Evolutionary conservation across 345 rosid genomes (phyloP).

Genomic region (Euphorbia tirucalli): DNA sequence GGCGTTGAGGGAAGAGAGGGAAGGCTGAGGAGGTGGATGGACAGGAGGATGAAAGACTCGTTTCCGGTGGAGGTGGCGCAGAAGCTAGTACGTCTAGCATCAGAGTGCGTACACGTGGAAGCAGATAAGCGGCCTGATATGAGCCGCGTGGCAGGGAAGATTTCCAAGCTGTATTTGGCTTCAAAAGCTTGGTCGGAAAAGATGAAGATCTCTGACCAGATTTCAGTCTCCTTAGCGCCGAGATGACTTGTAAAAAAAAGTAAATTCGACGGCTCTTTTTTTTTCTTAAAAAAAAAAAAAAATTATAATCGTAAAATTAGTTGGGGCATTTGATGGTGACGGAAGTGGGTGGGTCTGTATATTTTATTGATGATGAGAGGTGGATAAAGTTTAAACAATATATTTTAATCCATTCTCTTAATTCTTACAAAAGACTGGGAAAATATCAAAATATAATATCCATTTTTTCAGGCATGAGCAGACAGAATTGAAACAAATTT

Average conservation of each 20-base stretch:
- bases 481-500: no score
- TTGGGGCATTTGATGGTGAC: neutral
- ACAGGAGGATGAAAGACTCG: constrained; percentile 67
- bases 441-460: no score
- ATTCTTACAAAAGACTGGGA: no score
- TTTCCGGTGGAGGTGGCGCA: constrained; percentile 69
- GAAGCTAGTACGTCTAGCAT: constrained; percentile 53
- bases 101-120: constrained; percentile 65
- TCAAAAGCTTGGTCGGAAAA: constrained; percentile 57
- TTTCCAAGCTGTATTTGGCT: constrained; percentile 64
- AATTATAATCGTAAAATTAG: no score
- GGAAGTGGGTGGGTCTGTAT: neutral
- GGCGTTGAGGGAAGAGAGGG: constrained; percentile 30
- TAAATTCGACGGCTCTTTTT: neutral
- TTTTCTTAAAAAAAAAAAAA: no score
- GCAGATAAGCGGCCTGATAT: constrained; percentile 68
- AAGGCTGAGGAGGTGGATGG: constrained; percentile 67
- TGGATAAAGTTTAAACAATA: no score
- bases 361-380: neutral
- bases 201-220: constrained; percentile 36
- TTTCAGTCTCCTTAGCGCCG: constrained; percentile 65
- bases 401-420: no score
- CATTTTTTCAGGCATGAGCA: no score
- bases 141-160: constrained; percentile 80
- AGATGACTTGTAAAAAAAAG: constrained; percentile 32